Evolutionary conservation across 768 basidiomycete species (phyloP).

Genomic region (Auricularia sp.): DNA sequence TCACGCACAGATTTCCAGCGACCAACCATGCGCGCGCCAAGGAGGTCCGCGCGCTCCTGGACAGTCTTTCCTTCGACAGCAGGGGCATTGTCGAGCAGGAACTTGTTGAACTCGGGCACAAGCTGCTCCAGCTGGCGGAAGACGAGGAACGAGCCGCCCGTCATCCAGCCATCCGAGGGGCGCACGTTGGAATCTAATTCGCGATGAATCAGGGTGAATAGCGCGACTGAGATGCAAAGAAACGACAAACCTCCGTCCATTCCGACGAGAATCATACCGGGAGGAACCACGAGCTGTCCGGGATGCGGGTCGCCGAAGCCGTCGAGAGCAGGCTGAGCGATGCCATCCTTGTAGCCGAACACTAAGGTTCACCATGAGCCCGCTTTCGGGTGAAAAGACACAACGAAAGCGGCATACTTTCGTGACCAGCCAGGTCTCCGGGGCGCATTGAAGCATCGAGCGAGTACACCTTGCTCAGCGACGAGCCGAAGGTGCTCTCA

Average conservation of each 20-base stretch:
- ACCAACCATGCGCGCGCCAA: conserved; percentile 44
- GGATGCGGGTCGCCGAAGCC: conserved; percentile 14
- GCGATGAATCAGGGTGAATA: too few species aligned
- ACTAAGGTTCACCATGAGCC: conserved; percentile 1
- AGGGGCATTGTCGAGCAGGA: conserved; percentile 26
- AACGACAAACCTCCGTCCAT: neutral
- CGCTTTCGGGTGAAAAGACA: neutral
- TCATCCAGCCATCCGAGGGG: neutral
- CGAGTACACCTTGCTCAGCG: conserved; percentile 6
- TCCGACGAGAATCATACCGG: conserved; percentile 14
- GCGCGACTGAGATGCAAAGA: neutral
- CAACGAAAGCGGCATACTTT: conserved; percentile 9
- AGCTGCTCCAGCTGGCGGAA: conserved; percentile 8
- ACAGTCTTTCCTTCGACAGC: conserved; percentile 17
- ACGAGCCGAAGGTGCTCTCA: conserved; percentile 10
- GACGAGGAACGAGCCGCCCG: conserved; percentile 3
- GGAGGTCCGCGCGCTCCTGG: conserved; percentile 36
- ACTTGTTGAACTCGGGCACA: conserved; percentile 41
- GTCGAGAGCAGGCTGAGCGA: conserved; percentile 13
- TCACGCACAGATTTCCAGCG: conserved; percentile 32
- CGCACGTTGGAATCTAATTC: neutral
- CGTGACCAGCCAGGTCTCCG: conserved; percentile 14
- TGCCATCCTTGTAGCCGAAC: conserved; percentile 20
- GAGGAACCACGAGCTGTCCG: conserved; percentile 12
- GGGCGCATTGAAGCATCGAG: conserved; percentile 14